phyloP scores from a whole-genome alignment of 225 moss, liverwort and hornwort genomes.

The Pseudoscleropodium purum region DNA sequence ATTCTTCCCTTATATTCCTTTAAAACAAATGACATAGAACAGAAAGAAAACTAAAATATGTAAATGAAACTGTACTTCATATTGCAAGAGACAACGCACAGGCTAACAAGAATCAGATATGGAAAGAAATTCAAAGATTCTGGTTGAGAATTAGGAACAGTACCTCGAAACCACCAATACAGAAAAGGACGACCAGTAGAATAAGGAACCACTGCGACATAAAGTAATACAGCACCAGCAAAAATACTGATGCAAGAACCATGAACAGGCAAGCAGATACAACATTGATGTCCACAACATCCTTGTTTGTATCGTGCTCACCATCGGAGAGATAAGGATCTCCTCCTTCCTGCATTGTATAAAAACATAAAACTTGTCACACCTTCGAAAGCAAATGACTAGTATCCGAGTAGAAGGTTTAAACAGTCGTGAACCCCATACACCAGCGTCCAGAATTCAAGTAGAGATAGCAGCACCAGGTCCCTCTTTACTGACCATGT shows the following conservation, averaged over 20 bases:
- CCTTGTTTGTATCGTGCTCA: constrained; percentile 57
- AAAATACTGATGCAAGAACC: constrained; percentile 81
- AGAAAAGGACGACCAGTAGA: constrained; percentile 77
- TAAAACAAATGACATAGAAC: background rate
- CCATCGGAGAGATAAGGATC: constrained; percentile 51
- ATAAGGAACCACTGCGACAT: constrained; percentile 91
- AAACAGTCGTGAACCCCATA: background rate
- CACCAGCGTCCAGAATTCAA: background rate
- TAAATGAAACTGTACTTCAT: background rate
- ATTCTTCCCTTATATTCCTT: background rate
- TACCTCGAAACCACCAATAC: constrained; percentile 97
- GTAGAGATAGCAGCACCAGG: background rate
- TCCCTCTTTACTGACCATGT: background rate
- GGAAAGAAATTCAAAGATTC: background rate
- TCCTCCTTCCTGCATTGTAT: constrained; percentile 48
- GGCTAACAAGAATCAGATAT: background rate
- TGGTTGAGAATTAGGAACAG: background rate
- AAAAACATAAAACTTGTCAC: background rate
- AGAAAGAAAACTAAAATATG: background rate
- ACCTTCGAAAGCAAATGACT: background rate
- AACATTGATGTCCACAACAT: constrained; percentile 90
- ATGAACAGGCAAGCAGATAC: constrained; percentile 77
- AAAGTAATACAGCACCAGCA: constrained; percentile 71
- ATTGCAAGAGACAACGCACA: background rate
- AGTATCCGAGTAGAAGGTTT: background rate